These are phyloP conservation scores for Vigna radiata DNA, from an alignment of 306 rosid genomes.

Conservation along the genomic window DNA sequence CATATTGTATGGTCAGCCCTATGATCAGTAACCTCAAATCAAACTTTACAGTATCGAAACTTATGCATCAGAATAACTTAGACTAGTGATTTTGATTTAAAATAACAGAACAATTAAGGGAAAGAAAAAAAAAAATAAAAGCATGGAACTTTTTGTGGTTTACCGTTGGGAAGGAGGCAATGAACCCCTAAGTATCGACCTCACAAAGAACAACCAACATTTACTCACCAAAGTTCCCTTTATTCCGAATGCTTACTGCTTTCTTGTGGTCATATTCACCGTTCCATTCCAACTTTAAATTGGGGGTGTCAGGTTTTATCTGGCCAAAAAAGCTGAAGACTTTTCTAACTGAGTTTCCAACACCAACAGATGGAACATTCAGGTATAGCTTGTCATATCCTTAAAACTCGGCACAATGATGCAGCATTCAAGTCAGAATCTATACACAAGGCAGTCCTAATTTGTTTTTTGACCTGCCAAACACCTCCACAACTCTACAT, in stretches of 20 bases:
- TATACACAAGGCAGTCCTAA: slow-evolving; percentile 30
- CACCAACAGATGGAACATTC: slow-evolving; percentile 32
- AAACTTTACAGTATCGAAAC: slow-evolving; percentile 54
- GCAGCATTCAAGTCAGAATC: slow-evolving; percentile 37
- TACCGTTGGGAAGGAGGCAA: slow-evolving; percentile 19
- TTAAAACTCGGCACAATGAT: slow-evolving; percentile 33
- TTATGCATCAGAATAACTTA: slow-evolving; percentile 45
- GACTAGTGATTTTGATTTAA: slow-evolving; percentile 30
- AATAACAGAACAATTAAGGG: slow-evolving; percentile 1
- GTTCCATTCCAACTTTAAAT: slow-evolving; percentile 39
- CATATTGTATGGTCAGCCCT: slow-evolving; percentile 44
- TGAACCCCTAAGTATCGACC: slow-evolving; percentile 36
- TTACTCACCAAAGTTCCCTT: slow-evolving; percentile 23
- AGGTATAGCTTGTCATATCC: slow-evolving; percentile 32
- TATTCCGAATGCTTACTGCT: slow-evolving; percentile 38
- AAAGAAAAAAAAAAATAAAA: background rate
- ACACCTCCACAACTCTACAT: slow-evolving; percentile 26
- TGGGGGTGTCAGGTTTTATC: slow-evolving; percentile 15
- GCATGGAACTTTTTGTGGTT: background rate
- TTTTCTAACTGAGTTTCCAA: slow-evolving; percentile 39
- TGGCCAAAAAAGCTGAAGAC: slow-evolving; percentile 4
- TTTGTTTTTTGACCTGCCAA: slow-evolving; percentile 20
- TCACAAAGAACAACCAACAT: slow-evolving; percentile 31
- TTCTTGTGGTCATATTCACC: slow-evolving; percentile 30
- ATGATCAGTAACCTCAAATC: slow-evolving; percentile 47